phyloP scores from a whole-genome alignment of 1,139 yeast species.

The Blastobotrys malaysiensis region DNA sequence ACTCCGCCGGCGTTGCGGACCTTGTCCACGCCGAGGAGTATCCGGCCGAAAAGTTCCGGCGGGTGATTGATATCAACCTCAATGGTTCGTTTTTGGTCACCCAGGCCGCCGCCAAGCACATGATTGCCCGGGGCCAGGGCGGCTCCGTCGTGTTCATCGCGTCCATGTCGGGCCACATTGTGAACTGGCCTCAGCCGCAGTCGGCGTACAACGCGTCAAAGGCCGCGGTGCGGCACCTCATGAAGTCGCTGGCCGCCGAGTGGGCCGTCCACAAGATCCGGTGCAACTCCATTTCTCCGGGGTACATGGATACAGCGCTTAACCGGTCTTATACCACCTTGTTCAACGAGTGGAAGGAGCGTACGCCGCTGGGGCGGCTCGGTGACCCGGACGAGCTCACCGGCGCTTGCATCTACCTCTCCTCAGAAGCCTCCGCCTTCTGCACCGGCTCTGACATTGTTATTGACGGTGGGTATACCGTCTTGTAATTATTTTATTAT shows the following conservation, averaged over 20 bases:
- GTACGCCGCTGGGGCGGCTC: slow-evolving; percentile 65
- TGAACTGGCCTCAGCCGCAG: slow-evolving; percentile 62
- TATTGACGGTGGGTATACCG: slow-evolving; percentile 64
- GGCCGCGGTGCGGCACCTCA: slow-evolving; percentile 55
- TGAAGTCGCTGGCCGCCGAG: slow-evolving; percentile 51
- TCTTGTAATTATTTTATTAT: slow-evolving; percentile 3
- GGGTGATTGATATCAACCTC: slow-evolving; percentile 68
- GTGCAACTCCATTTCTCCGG: slow-evolving; percentile 53
- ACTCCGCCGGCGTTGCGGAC: slow-evolving; percentile 78
- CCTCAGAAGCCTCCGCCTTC: slow-evolving; percentile 56
- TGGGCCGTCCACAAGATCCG: slow-evolving; percentile 52
- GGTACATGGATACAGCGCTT: slow-evolving; percentile 55
- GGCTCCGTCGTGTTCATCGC: slow-evolving; percentile 55
- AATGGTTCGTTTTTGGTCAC: slow-evolving; percentile 72
- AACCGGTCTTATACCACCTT: slow-evolving; percentile 45
- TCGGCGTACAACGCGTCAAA: slow-evolving; percentile 53
- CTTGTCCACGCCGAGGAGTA: slow-evolving; percentile 77
- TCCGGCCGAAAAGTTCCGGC: slow-evolving; percentile 69
- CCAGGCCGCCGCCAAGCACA: slow-evolving; percentile 66
- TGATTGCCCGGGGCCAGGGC: slow-evolving; percentile 47
- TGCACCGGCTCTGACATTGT: slow-evolving; percentile 62
- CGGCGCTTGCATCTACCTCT: slow-evolving; percentile 64
- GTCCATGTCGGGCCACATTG: slow-evolving; percentile 61
- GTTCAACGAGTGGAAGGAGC: slow-evolving; percentile 49
- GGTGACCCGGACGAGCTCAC: slow-evolving; percentile 63